phyloP scores from a whole-genome alignment of 164 flowering plant genomes.

The Chimonanthus salicifolius region DNA sequence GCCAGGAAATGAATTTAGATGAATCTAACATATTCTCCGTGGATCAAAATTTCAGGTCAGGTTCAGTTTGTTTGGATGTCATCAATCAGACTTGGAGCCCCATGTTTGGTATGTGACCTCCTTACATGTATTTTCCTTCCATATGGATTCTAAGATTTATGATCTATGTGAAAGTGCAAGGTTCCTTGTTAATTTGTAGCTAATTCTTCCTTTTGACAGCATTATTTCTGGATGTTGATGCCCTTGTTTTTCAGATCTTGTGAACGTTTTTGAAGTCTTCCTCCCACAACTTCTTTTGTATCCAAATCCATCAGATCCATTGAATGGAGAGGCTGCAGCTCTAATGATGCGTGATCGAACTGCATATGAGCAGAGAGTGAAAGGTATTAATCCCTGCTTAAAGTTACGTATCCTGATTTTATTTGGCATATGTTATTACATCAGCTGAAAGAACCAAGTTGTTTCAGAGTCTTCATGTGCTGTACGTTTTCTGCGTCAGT shows the following conservation, averaged over 20 bases:
- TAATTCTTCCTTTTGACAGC: background rate
- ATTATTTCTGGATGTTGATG: slow-evolving; percentile 10
- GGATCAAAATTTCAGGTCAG: slow-evolving; percentile 65
- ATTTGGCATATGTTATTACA: too few species aligned
- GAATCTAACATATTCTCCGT: background rate
- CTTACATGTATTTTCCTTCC: background rate
- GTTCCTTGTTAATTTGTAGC: background rate
- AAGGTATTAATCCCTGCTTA: slow-evolving; percentile 40
- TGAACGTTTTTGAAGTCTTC: slow-evolving; percentile 90
- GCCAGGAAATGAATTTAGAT: background rate
- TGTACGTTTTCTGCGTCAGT: too few species aligned
- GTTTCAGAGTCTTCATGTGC: too few species aligned
- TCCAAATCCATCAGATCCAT: slow-evolving; percentile 91
- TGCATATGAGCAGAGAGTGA: slow-evolving; percentile 74
- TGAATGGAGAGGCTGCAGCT: slow-evolving; percentile 97
- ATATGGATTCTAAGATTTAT: background rate
- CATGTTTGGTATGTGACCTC: slow-evolving; percentile 68
- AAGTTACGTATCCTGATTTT: too few species aligned
- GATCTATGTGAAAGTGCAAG: background rate
- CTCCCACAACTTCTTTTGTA: slow-evolving; percentile 94
- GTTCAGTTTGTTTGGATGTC: slow-evolving; percentile 95
- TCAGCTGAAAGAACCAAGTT: too few species aligned
- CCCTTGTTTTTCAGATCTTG: slow-evolving; percentile 50
- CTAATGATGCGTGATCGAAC: slow-evolving; percentile 85
- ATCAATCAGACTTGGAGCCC: slow-evolving; percentile 99